Evolutionary conservation across 768 basidiomycete genomes (phyloP), one percentile per base, ranked within the genome.

Genomic region (Lactifluus piperatus): DNA sequence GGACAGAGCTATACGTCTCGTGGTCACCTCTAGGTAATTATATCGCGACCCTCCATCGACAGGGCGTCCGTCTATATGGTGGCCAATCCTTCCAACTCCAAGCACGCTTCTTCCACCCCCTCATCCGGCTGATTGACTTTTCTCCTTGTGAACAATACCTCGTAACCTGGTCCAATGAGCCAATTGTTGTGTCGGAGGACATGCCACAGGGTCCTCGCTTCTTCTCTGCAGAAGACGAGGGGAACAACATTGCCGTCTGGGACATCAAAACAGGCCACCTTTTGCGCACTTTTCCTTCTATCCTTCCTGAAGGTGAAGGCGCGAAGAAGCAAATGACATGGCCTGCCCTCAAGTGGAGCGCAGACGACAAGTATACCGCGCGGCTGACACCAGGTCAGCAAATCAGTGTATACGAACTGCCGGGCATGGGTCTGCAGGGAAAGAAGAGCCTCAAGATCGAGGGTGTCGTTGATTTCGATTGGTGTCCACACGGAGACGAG

Each of bases 1-100:
- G 97, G 93, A 97, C 91, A 68, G 94, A 98, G 68, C 81, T 95
- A 51, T 99, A 95, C 73, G 86, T 93, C 20, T 87, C 89, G 30
- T 99, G 97, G 97, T 98, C 97, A 22, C 94, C 94, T 20, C 79
- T 88, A 54, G 97, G 97, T 34, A 97, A 94, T n/a, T 91, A 87
- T 69, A 79, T 98, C 62, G 87, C 93, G 39, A 94, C 95, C 2
- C 81, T 97, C 48, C 94, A 97, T 71, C 84, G 92, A 41, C 94
- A 92, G 71, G 97, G 97, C 71, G 90, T 97, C 59, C 88, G 91
- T 30, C 78, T 98, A 37, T 98, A 94, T 92, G 95, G 93, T 49
- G 97, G 97, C 13, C 73, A 85, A 27, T 91, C 91, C 11, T 97
- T 91, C 86, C 84, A 87, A 64, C 84, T 81, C 48, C 85, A 91